Conservation (phyloP, 345 rosid genomes). For the Salix caprea region DNA sequence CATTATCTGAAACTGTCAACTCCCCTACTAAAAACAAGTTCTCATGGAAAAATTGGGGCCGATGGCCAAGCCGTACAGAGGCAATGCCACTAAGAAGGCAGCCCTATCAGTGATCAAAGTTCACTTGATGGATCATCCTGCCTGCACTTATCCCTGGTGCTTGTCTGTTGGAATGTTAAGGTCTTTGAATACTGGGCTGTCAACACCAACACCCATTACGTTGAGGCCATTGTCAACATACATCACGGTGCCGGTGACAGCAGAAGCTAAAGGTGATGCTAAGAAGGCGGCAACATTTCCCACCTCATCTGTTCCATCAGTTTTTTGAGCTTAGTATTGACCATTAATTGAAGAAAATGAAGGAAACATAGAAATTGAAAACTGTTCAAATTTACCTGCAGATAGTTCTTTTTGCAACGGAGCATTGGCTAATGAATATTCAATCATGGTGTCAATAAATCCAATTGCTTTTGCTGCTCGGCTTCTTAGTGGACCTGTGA, state of each 20-base stretch:
- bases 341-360: background rate
- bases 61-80: background rate
- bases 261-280: slow-evolving; percentile 88
- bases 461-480: slow-evolving; percentile 82
- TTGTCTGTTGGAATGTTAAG: slow-evolving; percentile 57
- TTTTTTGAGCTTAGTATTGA: slow-evolving; percentile 1
- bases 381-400: slow-evolving; percentile 48
- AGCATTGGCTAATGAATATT: slow-evolving; percentile 72
- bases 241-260: slow-evolving; percentile 77
- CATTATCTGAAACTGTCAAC: background rate
- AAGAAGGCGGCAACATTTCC: slow-evolving; percentile 93
- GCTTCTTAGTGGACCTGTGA: slow-evolving; percentile 61
- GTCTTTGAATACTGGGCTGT: slow-evolving; percentile 77
- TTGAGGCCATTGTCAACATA: slow-evolving; percentile 95
- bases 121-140: background rate
- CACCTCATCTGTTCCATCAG: slow-evolving; percentile 67
- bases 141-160: slow-evolving; percentile 31
- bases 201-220: slow-evolving; percentile 88
- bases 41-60: slow-evolving; percentile 7
- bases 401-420: slow-evolving; percentile 83
- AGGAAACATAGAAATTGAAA: background rate
- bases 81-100: background rate
- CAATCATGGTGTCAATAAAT: slow-evolving; percentile 79
- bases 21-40: background rate
- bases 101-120: background rate